A percentile compares a stretch with the other conserved stretches of the same genome.
Conservation (phyloP, 192 early-diverging fungal species). For the Geranomyces michiganensis region DNA sequence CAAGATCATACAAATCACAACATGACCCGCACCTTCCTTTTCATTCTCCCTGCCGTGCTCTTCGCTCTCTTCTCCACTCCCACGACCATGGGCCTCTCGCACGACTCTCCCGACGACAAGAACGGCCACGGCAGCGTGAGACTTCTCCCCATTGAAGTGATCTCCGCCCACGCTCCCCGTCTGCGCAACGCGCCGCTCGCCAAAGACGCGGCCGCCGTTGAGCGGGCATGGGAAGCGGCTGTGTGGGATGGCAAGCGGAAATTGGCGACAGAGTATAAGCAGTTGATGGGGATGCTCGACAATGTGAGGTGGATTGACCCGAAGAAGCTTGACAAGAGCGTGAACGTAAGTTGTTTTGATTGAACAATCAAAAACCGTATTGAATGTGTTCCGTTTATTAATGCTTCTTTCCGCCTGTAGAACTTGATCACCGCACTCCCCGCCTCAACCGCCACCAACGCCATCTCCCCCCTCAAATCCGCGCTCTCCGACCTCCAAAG, state of each 20-base stretch:
- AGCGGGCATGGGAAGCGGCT: background rate
- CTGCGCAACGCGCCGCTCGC: background rate
- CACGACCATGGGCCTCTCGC: no score
- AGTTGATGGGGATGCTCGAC: background rate
- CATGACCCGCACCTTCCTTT: no score
- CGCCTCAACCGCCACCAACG: background rate
- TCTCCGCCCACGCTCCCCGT: slow-evolving; percentile 1
- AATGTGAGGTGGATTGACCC: slow-evolving; percentile 4
- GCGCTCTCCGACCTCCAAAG: background rate
- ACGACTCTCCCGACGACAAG: no score
- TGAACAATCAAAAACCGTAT: background rate
- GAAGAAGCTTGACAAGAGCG: background rate
- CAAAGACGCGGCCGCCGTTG: background rate
- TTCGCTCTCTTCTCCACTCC: no score
- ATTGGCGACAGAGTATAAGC: background rate
- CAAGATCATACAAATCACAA: no score
- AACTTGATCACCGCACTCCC: background rate
- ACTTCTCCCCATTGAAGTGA: background rate
- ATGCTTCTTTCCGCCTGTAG: background rate
- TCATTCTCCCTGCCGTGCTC: no score
- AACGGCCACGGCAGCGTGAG: no score
- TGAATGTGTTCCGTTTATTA: no score
- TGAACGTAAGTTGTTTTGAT: background rate
- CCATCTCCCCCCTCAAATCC: background rate
- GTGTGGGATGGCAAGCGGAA: background rate